phyloP scores from a whole-genome alignment of 208 protist genomes.

The Wallacemonas sp. region DNA sequence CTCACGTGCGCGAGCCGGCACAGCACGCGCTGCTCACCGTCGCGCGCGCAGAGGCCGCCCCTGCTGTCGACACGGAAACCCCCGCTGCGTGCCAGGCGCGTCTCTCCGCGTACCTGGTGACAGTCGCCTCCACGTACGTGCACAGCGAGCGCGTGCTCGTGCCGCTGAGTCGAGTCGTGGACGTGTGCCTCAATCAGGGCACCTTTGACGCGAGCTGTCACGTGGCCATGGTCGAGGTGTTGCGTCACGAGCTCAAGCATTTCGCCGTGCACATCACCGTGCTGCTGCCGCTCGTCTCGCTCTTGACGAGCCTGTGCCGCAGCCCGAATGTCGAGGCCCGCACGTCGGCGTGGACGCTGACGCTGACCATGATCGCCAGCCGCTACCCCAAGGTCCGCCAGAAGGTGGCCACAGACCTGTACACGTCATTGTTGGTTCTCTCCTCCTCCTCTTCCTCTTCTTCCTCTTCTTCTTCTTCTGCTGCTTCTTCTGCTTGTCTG shows the following conservation, averaged over 20 bases:
- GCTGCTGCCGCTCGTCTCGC: conserved; percentile 69
- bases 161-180: conserved; percentile 66
- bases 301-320: conserved; percentile 71
- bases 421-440: conserved; percentile 82
- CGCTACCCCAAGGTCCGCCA: conserved; percentile 92
- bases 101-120: conserved; percentile 58
- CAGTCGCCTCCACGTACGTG: conserved; percentile 43
- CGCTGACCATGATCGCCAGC: conserved; percentile 87
- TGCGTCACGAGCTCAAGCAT: conserved; percentile 73
- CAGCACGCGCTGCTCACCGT: conserved; percentile 56
- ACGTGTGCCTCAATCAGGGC: conserved; percentile 58
- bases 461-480: no score
- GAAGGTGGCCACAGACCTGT: conserved; percentile 80
- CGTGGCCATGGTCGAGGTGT: conserved; percentile 48
- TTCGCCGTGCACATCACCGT: conserved; percentile 75
- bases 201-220: conserved; percentile 52
- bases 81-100: conserved; percentile 19
- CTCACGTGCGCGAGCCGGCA: conserved; percentile 74
- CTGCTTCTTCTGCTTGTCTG: no score
- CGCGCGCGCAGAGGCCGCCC: conserved; percentile 24
- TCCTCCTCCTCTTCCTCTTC: conserved; percentile 25
- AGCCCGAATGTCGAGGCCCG: conserved; percentile 52
- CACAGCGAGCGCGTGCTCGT: conserved; percentile 84
- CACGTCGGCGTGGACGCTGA: conserved; percentile 56
- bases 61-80: background rate